Conservation (phyloP, 176 grass and related monocot species). For the Sorghum bicolor region DNA sequence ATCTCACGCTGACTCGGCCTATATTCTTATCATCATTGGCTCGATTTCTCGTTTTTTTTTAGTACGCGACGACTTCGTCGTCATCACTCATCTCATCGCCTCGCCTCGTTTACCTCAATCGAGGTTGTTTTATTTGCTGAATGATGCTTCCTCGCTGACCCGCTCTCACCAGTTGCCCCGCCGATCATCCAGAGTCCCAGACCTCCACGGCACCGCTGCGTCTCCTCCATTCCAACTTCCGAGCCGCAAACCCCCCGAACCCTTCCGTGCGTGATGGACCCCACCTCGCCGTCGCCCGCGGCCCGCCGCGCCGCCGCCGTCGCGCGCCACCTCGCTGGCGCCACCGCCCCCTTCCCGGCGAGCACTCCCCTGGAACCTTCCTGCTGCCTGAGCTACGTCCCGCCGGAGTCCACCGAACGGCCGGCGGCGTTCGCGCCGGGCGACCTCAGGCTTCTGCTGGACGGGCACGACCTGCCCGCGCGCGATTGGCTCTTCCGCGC, state of each 20-base stretch:
- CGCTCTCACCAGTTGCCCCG: no score
- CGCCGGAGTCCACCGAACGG: slow-evolving; percentile 48
- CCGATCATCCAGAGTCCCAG: not conserved
- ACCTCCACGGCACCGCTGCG: not conserved
- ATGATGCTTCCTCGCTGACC: not conserved
- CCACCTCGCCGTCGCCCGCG: not conserved
- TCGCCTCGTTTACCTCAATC: not conserved
- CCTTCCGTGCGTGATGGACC: slow-evolving; percentile 12
- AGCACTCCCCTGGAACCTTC: slow-evolving; percentile 7
- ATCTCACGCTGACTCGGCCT: not conserved
- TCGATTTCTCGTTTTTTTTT: no score
- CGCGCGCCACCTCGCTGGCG: slow-evolving; percentile 38
- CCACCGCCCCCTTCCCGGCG: not conserved
- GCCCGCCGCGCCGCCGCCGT: slow-evolving; percentile 40
- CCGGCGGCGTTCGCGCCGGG: slow-evolving; percentile 32
- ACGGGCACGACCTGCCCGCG: slow-evolving; percentile 53
- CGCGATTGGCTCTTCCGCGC: slow-evolving; percentile 67
- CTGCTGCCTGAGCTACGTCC: slow-evolving; percentile 53
- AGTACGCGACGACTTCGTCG: no score
- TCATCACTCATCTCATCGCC: not conserved
- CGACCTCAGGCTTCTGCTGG: slow-evolving; percentile 50
- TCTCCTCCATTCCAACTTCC: not conserved
- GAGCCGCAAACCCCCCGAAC: not conserved
- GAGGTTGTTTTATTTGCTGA: not conserved
- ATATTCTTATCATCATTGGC: not conserved